Percentiles rank a stretch among this genome's conserved stretches.
These are phyloP conservation scores for Termitomyces sp. DNA, from an alignment of 768 basidiomycete genomes.

Conservation along the genomic window DNA sequence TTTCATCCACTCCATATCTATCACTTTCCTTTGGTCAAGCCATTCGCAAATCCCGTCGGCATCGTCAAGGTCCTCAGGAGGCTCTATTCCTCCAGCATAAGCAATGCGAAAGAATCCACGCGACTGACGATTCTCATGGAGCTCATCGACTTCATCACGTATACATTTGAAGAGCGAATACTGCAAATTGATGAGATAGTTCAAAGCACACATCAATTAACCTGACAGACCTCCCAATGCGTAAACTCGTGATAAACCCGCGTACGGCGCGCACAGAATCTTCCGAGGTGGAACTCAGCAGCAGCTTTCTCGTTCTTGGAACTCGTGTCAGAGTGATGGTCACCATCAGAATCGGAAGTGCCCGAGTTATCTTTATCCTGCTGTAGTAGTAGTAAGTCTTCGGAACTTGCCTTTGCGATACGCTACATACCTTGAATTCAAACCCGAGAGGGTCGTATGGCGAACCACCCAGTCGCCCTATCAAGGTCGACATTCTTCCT, in stretches of 20 bases:
- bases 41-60: slow-evolving; percentile 81
- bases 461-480: slow-evolving; percentile 56
- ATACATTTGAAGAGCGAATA: slow-evolving; percentile 59
- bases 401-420: not conserved
- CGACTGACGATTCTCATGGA: slow-evolving; percentile 31
- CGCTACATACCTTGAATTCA: slow-evolving; percentile 24
- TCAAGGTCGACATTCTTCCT: slow-evolving; percentile 57
- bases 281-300: slow-evolving; percentile 59
- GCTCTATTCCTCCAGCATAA: slow-evolving; percentile 44
- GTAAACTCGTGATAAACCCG: slow-evolving; percentile 63
- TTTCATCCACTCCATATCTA: slow-evolving; percentile 65
- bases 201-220: not conserved
- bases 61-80: slow-evolving; percentile 62
- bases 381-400: not conserved
- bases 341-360: slow-evolving; percentile 13
- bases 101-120: slow-evolving; percentile 54
- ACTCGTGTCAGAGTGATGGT: slow-evolving; percentile 13
- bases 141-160: slow-evolving; percentile 48
- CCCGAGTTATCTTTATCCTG: slow-evolving; percentile 5
- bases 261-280: slow-evolving; percentile 71
- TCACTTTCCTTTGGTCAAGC: slow-evolving; percentile 65
- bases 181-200: slow-evolving; percentile 29
- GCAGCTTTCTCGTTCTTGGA: slow-evolving; percentile 7
- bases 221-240: slow-evolving; percentile 73
- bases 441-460: slow-evolving; percentile 73